Base-by-base conservation (phyloP, 2,329 filamentous ascomycete species). In the Epichloe gansuensis region DNA sequence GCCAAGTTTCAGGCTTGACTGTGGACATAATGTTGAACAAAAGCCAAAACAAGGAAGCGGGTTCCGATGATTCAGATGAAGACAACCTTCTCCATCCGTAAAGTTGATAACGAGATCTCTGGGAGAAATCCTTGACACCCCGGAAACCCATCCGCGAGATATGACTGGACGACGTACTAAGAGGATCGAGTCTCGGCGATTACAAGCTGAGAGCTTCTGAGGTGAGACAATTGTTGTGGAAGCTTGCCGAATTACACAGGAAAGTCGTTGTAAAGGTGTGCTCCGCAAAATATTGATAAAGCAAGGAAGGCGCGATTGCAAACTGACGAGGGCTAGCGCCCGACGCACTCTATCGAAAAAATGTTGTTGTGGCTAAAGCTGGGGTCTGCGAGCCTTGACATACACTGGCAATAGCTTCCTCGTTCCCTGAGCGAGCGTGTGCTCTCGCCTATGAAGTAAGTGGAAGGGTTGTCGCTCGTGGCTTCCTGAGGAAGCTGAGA, bases 1-100 rank as follows among this genome's bases (percentile, higher is more conserved):
- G 68, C 78, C 78, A 81, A 59, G 63, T 62, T 15, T 42, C 46
- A 39, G 39, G 41, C 39, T 23, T 35, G 7, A 35, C 12, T 6
- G 56, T 50, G 23, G 62, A 50, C 70, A 71, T 72, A 31, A 37
- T 34, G 23, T 28, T 44, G 34, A 17, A 41, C 6, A 39, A 43
- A 17, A 7, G 2, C 13, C 35, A 39, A 9, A 37, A 21, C 31
- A 37, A 37, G 31, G 37, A 23, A 3, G 11, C 35, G 15, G 28
- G 17, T 6, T 8, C 25, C 37, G 13, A 31, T 41, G 37, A 23
- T 17, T 28, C 12, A n/a, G 37, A 12, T n/a, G 28, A 6, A 12
- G 8, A 15, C 1, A 23, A 15, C 28, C 3, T 38, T 21, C 12
- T n/a, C 9, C 13, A 17, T 51, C 15, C 42, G 42, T 17, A 9